phyloP scores from a whole-genome alignment of 176 grass and related monocot genomes.

The Bonia amplexicaulis region DNA sequence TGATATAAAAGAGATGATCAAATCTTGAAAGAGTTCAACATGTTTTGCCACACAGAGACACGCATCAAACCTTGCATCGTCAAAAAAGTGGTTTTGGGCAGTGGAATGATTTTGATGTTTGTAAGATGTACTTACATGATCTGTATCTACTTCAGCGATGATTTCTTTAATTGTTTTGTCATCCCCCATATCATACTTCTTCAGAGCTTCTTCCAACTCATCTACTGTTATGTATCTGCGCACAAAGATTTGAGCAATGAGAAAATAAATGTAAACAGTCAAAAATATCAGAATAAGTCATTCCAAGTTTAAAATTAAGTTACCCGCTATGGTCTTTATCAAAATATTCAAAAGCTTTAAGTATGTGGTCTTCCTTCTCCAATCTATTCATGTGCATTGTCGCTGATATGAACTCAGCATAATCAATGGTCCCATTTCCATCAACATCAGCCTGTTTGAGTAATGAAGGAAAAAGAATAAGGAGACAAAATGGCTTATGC shows the following conservation, averaged over 20 bases:
- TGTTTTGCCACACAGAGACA: not conserved
- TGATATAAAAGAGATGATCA: not conserved
- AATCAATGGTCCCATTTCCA: constrained; percentile 98
- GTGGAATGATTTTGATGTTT: not conserved
- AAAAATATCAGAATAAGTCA: not conserved
- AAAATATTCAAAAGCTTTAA: constrained; percentile 97
- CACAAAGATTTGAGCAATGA: constrained; percentile 33
- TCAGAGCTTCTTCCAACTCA: constrained; percentile 95
- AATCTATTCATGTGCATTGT: constrained; percentile 99
- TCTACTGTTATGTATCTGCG: constrained; percentile 90
- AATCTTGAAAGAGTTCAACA: not conserved
- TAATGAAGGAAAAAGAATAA: constrained; percentile 22
- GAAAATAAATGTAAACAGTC: constrained; percentile 16
- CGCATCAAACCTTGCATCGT: not conserved
- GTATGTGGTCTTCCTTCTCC: constrained; percentile 95
- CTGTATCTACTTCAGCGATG: constrained; percentile 91
- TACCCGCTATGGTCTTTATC: constrained; percentile 98
- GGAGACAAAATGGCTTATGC: not conserved
- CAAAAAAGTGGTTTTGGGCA: not conserved
- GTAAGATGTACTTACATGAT: constrained; percentile 55
- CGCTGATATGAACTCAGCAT: constrained; percentile 87
- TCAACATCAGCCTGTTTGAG: constrained; percentile 86
- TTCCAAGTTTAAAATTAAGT: constrained; percentile 14
- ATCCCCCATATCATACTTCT: constrained; percentile 97
- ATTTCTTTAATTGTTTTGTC: constrained; percentile 99